phyloP scores from a whole-genome alignment of 805 yeast genomes.

The Saturnispora kantuleensis region DNA sequence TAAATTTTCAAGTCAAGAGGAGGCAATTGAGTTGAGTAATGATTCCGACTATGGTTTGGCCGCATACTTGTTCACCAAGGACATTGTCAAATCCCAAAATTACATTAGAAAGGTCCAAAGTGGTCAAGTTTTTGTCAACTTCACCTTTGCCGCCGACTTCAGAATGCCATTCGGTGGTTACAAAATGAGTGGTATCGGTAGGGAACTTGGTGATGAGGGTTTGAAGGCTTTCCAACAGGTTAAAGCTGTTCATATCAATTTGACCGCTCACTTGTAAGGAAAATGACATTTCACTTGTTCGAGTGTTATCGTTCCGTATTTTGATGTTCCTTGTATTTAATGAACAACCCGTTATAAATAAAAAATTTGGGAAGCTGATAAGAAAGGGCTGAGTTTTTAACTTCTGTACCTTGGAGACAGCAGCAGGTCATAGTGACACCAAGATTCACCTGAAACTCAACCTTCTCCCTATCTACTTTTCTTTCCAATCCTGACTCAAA shows the following conservation, averaged over 20 bases:
- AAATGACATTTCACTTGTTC: not conserved
- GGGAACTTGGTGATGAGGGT: slow-evolving; percentile 88
- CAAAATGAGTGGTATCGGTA: slow-evolving; percentile 85
- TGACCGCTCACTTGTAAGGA: slow-evolving; percentile 21
- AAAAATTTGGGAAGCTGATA: no score
- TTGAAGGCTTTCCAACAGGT: slow-evolving; percentile 75
- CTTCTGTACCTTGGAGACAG: no score
- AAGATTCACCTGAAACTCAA: no score
- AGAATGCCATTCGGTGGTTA: slow-evolving; percentile 90
- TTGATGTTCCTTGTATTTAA: no score
- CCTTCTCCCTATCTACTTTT: no score
- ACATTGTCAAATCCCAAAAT: slow-evolving; percentile 63
- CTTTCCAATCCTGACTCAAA: no score
- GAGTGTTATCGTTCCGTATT: not conserved
- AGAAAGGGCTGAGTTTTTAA: no score
- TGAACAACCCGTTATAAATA: no score
- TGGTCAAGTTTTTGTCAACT: slow-evolving; percentile 90
- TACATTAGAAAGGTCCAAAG: slow-evolving; percentile 69
- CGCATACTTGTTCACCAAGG: slow-evolving; percentile 79
- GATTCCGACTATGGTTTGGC: slow-evolving; percentile 79
- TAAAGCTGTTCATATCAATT: slow-evolving; percentile 65
- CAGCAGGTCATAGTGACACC: no score
- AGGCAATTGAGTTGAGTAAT: slow-evolving; percentile 70
- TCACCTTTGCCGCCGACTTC: slow-evolving; percentile 80
- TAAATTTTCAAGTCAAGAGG: slow-evolving; percentile 75